Base-by-base conservation (phyloP, 2,329 filamentous ascomycete genomes). In the Zymoseptoria crescenta region DNA sequence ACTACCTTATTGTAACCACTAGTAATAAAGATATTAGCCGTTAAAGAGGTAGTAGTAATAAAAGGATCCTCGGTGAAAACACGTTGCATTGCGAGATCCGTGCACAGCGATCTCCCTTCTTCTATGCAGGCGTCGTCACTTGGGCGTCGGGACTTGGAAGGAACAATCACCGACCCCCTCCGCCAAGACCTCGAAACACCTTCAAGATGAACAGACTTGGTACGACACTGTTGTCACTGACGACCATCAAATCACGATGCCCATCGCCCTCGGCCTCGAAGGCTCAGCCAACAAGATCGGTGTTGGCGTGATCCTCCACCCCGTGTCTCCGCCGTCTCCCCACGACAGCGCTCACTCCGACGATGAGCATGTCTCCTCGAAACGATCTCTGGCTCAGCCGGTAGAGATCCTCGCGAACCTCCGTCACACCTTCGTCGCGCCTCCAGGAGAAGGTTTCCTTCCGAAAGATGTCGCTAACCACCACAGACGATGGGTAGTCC, bases 251-350 rank as follows among this genome's bases (percentile, higher is more conserved):
- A 3, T 24, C 62, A 66, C 57, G 3, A 74, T 74, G 72, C 70
- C 71, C 79, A 87, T 89, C 66, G 82, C 86, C 29, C 81, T 89
- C 68, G 87, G 87, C 21, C 81, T 90, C 72, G 94, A 99, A 80
- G 93, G 94, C 74, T 96, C 91, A 59, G 94, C 94, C 76, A 99
- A 99, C 81, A 99, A 99, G 77, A 85, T 99, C 56, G 94, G 93
- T 66, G 87, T 97, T 59, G 94, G 94, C 70, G 80, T 99, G 59
- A 96, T 99, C 73, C 83, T 85, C 24, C 94, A 97, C 78, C 81
- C 85, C 3, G 68, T 77, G 8, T 56, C 56, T 19, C 69, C 69
- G 24, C 65, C 63, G 9, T 71, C 67, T 49, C 69, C 69, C 20
- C 72, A 72, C 64, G 71, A 74, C 59, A 72, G 68, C 56, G 68